Evolutionary conservation across 192 early-diverging fungal species (phyloP).

Genomic region (Gonapodya sp.): DNA sequence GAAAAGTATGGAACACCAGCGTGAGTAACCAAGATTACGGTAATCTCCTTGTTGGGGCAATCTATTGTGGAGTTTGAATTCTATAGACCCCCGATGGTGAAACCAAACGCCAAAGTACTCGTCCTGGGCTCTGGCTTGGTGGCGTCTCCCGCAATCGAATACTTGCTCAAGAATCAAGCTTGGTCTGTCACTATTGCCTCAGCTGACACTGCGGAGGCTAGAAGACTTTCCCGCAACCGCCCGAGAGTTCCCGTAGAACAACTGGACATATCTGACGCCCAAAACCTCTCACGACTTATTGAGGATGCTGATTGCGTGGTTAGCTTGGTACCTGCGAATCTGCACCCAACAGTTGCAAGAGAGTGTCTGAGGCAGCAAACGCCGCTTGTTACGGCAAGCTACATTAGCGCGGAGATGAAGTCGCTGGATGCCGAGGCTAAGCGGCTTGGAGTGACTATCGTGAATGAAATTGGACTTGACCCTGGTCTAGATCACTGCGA

Average conservation of each 20-base stretch:
- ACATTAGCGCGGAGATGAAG: slow-evolving; percentile 88
- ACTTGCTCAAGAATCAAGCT: slow-evolving; percentile 50
- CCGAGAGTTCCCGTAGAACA: slow-evolving; percentile 7
- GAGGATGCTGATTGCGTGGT: slow-evolving; percentile 12
- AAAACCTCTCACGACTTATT: slow-evolving; percentile 5
- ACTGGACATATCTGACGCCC: slow-evolving; percentile 12
- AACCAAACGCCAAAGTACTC: slow-evolving; percentile 43
- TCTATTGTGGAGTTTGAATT: not conserved
- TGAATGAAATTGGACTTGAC: slow-evolving; percentile 98
- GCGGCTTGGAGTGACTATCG: slow-evolving; percentile 70
- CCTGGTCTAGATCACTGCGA: slow-evolving; percentile 97
- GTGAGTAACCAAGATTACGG: not conserved
- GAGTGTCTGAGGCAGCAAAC: slow-evolving; percentile 71
- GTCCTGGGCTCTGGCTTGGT: slow-evolving; percentile 87
- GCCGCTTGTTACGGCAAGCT: slow-evolving; percentile 93
- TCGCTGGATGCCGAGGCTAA: slow-evolving; percentile 64
- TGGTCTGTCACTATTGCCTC: slow-evolving; percentile 60
- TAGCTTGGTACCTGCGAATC: slow-evolving; percentile 11
- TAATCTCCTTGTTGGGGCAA: not conserved
- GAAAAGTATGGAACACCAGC: not conserved
- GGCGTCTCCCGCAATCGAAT: slow-evolving; percentile 81
- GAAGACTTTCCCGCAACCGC: slow-evolving; percentile 6
- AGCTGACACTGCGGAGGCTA: not conserved
- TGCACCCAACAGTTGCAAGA: slow-evolving; percentile 65
- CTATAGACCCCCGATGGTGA: not conserved